Conservation (phyloP, 805 yeast species). For the Wickerhamiella nectarea region DNA sequence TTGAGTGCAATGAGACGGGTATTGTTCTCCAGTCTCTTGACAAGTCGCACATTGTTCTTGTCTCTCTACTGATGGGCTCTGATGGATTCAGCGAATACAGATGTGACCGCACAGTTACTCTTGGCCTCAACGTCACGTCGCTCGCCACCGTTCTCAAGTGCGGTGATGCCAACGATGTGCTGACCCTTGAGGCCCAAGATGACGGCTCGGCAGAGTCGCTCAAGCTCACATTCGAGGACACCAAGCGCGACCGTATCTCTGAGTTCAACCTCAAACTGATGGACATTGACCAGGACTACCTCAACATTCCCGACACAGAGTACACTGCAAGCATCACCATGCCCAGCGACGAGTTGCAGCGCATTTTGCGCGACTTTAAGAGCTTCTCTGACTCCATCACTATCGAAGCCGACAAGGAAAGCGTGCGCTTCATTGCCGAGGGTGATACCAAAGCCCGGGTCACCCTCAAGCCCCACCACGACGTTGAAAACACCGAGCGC, state of each 20-base stretch:
- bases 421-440: slow-evolving; percentile 76
- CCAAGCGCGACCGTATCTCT: slow-evolving; percentile 76
- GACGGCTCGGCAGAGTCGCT: slow-evolving; percentile 52
- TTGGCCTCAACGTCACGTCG: slow-evolving; percentile 84
- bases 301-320: slow-evolving; percentile 87
- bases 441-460: slow-evolving; percentile 84
- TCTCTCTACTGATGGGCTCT: slow-evolving; percentile 72
- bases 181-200: slow-evolving; percentile 83
- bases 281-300: slow-evolving; percentile 93
- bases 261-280: slow-evolving; percentile 84
- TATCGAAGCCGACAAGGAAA: slow-evolving; percentile 78
- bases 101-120: slow-evolving; percentile 84
- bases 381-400: slow-evolving; percentile 78
- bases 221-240: slow-evolving; percentile 76
- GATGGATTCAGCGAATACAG: slow-evolving; percentile 85
- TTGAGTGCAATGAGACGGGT: slow-evolving; percentile 92
- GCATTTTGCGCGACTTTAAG: slow-evolving; percentile 75
- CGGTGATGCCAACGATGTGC: slow-evolving; percentile 78
- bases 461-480: slow-evolving; percentile 68
- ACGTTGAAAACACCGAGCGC: slow-evolving; percentile 63
- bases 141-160: slow-evolving; percentile 77
- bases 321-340: slow-evolving; percentile 73
- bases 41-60: slow-evolving; percentile 87
- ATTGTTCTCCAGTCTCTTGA: slow-evolving; percentile 95
- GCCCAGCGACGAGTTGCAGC: slow-evolving; percentile 82